Evolutionary conservation across 2,329 filamentous ascomycete genomes (phyloP).

Genomic region (Xylaria multiplex): DNA sequence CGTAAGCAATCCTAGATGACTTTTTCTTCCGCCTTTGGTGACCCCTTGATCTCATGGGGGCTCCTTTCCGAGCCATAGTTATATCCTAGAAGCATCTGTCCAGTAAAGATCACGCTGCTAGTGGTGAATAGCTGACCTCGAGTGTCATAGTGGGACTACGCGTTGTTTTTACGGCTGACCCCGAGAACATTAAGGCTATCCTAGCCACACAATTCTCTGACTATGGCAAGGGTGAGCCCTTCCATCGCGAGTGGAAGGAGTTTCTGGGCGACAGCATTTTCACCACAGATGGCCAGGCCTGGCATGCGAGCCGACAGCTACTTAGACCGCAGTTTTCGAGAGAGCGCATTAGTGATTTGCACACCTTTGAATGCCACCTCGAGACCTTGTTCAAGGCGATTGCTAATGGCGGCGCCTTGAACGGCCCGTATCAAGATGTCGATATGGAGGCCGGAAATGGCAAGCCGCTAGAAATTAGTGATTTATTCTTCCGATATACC

Average conservation of each 20-base stretch:
- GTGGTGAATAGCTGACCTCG: not conserved
- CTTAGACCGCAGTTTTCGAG: slow-evolving; percentile 88
- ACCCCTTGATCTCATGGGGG: too few relatives aligned
- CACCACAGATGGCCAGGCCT: slow-evolving; percentile 79
- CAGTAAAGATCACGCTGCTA: not conserved
- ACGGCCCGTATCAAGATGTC: slow-evolving; percentile 71
- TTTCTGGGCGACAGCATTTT: slow-evolving; percentile 83
- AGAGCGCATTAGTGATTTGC: slow-evolving; percentile 82
- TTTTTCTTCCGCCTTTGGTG: not conserved
- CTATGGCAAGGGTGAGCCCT: slow-evolving; percentile 82
- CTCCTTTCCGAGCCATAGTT: not conserved
- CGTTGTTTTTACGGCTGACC: slow-evolving; percentile 80
- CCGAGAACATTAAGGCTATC: slow-evolving; percentile 88
- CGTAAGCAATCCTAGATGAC: slow-evolving; percentile 12
- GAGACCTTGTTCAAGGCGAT: slow-evolving; percentile 77
- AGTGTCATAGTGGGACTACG: slow-evolving; percentile 57
- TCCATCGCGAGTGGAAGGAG: slow-evolving; percentile 78
- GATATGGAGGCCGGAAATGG: slow-evolving; percentile 71
- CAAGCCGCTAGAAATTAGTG: slow-evolving; percentile 73
- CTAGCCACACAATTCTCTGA: slow-evolving; percentile 87
- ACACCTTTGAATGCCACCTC: slow-evolving; percentile 83
- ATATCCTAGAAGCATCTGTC: not conserved
- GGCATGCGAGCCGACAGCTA: slow-evolving; percentile 83
- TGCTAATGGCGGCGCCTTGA: slow-evolving; percentile 64
- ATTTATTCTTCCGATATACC: slow-evolving; percentile 85